Conservation (phyloP, 495 filamentous ascomycete species). For the Extremus antarcticus region DNA sequence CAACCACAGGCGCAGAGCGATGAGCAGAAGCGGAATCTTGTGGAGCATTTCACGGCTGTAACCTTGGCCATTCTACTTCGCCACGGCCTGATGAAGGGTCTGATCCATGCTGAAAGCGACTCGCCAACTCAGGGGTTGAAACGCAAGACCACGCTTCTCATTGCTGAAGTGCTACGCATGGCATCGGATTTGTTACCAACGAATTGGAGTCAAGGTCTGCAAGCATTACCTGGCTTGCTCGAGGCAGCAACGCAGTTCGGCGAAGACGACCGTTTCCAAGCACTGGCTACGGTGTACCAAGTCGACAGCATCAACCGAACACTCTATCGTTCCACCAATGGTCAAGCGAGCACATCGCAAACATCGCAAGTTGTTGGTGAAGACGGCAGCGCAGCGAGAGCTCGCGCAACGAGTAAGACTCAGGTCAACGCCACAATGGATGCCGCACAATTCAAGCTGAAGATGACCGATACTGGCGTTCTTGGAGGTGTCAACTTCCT, state of each 20-base stretch:
- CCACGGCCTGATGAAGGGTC: constrained; percentile 60
- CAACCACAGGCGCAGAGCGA: constrained; percentile 46
- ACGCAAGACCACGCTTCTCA: constrained; percentile 78
- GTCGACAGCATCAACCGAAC: constrained; percentile 95
- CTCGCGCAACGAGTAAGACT: constrained; percentile 47
- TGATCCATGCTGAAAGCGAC: constrained; percentile 57
- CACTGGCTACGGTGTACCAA: constrained; percentile 84
- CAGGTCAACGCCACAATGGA: constrained; percentile 67
- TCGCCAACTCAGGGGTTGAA: constrained; percentile 62
- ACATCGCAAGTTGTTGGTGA: constrained; percentile 29
- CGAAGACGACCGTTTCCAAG: constrained; percentile 60
- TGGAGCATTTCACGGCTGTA: constrained; percentile 88
- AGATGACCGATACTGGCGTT: constrained; percentile 79
- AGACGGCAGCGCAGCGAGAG: constrained; percentile 9
- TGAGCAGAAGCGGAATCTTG: constrained; percentile 63
- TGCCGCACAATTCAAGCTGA: constrained; percentile 73
- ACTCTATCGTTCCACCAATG: constrained; percentile 63
- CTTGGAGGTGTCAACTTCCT: constrained; percentile 71
- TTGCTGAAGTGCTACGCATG: constrained; percentile 83
- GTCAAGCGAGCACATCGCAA: not conserved
- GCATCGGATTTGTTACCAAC: constrained; percentile 74
- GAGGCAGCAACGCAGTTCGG: constrained; percentile 59
- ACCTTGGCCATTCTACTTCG: constrained; percentile 76
- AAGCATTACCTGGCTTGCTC: constrained; percentile 75
- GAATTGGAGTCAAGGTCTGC: constrained; percentile 64